A percentile compares a stretch with the other conserved stretches of the same genome.
Conservation (phyloP, 305 asterid species). For the Fraxinus paxiana region DNA sequence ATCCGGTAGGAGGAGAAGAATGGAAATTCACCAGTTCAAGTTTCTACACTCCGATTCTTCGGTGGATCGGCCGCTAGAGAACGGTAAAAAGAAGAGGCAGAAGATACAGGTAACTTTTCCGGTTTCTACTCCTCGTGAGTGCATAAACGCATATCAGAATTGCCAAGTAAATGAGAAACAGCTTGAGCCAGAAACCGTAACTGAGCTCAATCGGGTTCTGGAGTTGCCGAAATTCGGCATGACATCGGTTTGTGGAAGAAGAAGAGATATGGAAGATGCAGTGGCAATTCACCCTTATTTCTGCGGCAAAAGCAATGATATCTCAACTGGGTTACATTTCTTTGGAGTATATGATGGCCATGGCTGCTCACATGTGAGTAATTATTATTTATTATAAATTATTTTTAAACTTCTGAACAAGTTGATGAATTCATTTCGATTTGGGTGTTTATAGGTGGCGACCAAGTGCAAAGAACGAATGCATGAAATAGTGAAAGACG, state of each 20-base stretch:
- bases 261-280: conserved; percentile 93
- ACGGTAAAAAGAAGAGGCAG: conserved; percentile 36
- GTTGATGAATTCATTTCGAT: neutral
- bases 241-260: conserved; percentile 82
- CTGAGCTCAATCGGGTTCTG: neutral
- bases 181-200: neutral
- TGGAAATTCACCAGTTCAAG: conserved; percentile 64
- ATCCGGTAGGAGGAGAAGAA: conserved; percentile 51
- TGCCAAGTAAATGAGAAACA: conserved; percentile 5
- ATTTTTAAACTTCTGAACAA: neutral
- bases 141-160: conserved; percentile 18
- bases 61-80: conserved; percentile 35
- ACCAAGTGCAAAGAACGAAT: conserved; percentile 67
- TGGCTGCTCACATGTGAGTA: conserved; percentile 91
- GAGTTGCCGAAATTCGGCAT: conserved; percentile 57
- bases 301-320: conserved; percentile 20
- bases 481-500: conserved; percentile 76
- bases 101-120: conserved; percentile 28
- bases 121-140: conserved; percentile 18
- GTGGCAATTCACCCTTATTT: conserved; percentile 61
- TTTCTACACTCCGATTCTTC: conserved; percentile 43
- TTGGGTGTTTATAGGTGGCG: conserved; percentile 53
- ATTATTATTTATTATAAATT: neutral
- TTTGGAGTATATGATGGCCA: conserved; percentile 91
- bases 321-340: conserved; percentile 39